Evolutionary conservation across 345 rosid genomes (phyloP).

Genomic region (Cardiospermum halicacabum): DNA sequence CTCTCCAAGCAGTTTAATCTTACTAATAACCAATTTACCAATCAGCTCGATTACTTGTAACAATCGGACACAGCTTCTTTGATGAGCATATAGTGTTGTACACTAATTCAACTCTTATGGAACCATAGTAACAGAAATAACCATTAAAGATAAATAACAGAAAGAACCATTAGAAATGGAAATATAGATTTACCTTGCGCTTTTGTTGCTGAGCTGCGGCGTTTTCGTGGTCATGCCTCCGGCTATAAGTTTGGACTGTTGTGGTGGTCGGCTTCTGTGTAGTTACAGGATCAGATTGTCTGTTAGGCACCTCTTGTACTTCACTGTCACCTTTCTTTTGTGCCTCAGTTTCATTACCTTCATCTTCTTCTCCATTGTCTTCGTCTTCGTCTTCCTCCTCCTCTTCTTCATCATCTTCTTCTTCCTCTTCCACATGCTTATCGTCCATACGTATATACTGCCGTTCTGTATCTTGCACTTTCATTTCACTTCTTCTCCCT

Average conservation of each 20-base stretch:
- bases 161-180: background rate
- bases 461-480: conserved; percentile 36
- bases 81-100: background rate
- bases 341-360: conserved; percentile 38
- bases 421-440: conserved; percentile 35
- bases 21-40: background rate
- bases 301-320: conserved; percentile 36
- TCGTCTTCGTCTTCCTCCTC: conserved; percentile 34
- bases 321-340: conserved; percentile 35
- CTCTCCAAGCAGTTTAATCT: too few relatives aligned
- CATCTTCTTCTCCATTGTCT: conserved; percentile 37
- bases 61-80: background rate
- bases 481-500: conserved; percentile 41
- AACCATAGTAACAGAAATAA: background rate
- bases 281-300: conserved; percentile 36
- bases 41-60: background rate
- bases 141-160: background rate
- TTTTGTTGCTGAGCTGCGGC: conserved; percentile 33
- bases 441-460: conserved; percentile 34
- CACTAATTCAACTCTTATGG: background rate
- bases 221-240: conserved; percentile 42
- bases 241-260: conserved; percentile 28
- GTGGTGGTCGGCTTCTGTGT: conserved; percentile 26
- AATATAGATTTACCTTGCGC: conserved; percentile 43
- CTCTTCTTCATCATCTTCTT: conserved; percentile 32